A percentile compares a stretch with the other conserved stretches of the same genome.
phyloP scores from a whole-genome alignment of 2,329 filamentous ascomycete species.

The Trichoderma semiorbis region DNA sequence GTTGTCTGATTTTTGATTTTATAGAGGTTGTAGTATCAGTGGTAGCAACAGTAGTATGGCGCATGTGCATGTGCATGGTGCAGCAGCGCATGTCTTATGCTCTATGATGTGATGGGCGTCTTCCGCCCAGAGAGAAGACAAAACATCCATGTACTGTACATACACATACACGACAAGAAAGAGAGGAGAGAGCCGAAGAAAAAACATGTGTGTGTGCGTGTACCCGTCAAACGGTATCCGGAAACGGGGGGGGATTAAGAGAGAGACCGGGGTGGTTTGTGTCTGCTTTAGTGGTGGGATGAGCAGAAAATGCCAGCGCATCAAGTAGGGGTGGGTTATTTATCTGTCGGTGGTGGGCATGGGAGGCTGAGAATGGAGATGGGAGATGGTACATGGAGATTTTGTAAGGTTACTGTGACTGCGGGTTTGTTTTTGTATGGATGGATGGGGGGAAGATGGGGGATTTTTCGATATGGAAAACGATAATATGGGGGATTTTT shows the following conservation, averaged over 20 bases:
- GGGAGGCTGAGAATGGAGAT: not conserved
- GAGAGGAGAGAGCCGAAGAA: no score
- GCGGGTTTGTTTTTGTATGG: not conserved
- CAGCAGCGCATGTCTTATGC: not conserved
- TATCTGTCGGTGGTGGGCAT: not conserved
- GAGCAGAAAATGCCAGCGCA: constrained; percentile 19
- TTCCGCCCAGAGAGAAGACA: not conserved
- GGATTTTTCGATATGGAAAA: no score
- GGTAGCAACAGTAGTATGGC: not conserved
- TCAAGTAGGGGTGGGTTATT: constrained; percentile 20
- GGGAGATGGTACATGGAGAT: not conserved
- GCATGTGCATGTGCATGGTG: not conserved
- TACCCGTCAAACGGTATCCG: not conserved
- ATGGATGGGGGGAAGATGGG: not conserved
- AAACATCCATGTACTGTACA: no score
- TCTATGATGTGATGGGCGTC: not conserved
- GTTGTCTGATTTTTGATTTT: not conserved
- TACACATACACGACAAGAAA: not conserved
- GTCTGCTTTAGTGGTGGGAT: constrained; percentile 3
- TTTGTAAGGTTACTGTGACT: not conserved
- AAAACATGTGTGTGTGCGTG: not conserved
- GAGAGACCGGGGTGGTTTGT: not conserved
- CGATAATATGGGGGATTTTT: no score
- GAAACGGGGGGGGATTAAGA: not conserved
- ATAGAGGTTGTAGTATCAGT: not conserved